Evolutionary conservation across 1,284 basidiomycete species (phyloP), one percentile per base, ranked within the genome.

Genomic region (Trichosporon sp.): DNA sequence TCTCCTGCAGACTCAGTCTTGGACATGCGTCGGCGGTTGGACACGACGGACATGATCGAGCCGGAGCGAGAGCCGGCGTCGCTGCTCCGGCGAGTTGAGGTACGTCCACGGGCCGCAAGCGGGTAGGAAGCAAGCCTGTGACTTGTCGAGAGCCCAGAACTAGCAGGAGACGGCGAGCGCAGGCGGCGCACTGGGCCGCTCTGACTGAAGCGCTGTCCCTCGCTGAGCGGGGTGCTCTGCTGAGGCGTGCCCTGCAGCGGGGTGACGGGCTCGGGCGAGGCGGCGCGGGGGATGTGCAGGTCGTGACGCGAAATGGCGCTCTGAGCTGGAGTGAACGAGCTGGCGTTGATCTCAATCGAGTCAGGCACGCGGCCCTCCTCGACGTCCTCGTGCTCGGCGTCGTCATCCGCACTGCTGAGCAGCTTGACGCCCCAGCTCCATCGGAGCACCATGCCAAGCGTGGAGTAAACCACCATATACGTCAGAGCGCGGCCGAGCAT

Each of bases 401-500:
- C 63, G 60, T 87, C 85, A 68, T 94, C 90, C 1, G 89, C 88
- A 65, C 85, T 84, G 0, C 90, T 86, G 8, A 95, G 84, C 0
- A 94, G 83, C 61, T 85, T 85, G 13, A 95, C 88, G 13, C 92
- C 92, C 73, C 88, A 92, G 63, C 89, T 91, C 89, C 92, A 95
- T 23, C 92, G 88, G n/a, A 95, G 80, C 89, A 95, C 86, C 91
- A 95, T 96, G 62, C 94, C 93, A 46, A 97, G 84, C 0, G 94
- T 96, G 65, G 90, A 93, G 78, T 94, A 95, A 19, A 96, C 83
- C 6, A 95, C 91, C 44, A 97, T 85, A 75, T 97, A 96, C 0
- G 93, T 94, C 65, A 97, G 82, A 0, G 95, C 92, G 11, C 94
- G 86, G 61, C 94, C 93, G 44, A 96, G 85, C 91, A 96, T 96